These are phyloP conservation scores for Lagerstroemia speciosa DNA, from an alignment of 345 rosid genomes.

Conservation along the genomic window DNA sequence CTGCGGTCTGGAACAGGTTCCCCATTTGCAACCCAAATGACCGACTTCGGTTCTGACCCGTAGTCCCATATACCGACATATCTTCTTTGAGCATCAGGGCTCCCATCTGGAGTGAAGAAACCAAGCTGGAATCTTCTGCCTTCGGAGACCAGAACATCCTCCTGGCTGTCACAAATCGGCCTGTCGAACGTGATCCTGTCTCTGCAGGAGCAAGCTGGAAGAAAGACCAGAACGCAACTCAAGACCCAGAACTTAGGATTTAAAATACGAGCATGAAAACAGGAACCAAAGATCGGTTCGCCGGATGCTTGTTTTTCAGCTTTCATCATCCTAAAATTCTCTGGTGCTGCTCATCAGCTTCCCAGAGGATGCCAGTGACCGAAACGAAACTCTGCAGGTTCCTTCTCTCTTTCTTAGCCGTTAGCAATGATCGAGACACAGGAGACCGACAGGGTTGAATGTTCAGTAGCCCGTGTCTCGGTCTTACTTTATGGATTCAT, in stretches of 20 bases:
- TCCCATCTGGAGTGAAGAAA: conserved; percentile 11
- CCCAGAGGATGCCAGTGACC: no score
- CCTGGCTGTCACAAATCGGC: background rate
- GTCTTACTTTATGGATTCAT: no score
- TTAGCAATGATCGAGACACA: no score
- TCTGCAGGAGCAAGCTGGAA: conserved; percentile 7
- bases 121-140: conserved; percentile 26
- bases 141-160: conserved; percentile 20
- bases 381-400: no score
- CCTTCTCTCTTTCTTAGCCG: no score
- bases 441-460: no score
- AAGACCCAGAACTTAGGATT: background rate
- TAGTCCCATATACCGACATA: conserved; percentile 42
- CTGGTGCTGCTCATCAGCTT: no score
- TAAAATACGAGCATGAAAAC: background rate
- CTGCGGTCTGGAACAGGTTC: conserved; percentile 14
- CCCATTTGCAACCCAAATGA: conserved; percentile 47
- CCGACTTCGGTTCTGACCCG: conserved; percentile 12
- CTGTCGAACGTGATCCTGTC: conserved; percentile 6
- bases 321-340: no score
- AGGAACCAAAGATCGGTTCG: background rate
- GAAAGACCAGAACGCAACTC: background rate
- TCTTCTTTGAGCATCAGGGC: conserved; percentile 6
- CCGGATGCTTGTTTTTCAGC: background rate
- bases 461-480: no score